phyloP scores from a whole-genome alignment of 108 stramenopile species.

The Conticribra weissflogii region DNA sequence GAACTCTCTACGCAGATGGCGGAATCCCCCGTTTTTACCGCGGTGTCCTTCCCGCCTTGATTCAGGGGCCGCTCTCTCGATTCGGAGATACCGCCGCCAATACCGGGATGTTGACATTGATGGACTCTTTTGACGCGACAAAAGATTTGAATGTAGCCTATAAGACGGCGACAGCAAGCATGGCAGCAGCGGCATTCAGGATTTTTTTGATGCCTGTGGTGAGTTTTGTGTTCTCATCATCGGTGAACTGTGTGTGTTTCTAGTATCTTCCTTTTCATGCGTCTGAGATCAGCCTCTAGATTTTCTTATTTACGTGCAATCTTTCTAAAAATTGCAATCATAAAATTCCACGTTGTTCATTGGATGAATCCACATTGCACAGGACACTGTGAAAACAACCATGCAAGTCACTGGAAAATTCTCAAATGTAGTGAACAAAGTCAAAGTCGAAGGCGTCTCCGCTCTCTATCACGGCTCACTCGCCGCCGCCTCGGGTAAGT shows the following conservation, averaged over 20 bases:
- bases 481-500: constrained; percentile 91
- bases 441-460: constrained; percentile 81
- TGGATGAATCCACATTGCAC: too few relatives aligned
- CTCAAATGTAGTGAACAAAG: constrained; percentile 82
- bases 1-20: constrained; percentile 95
- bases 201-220: constrained; percentile 97
- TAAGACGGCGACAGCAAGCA: constrained; percentile 87
- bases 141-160: constrained; percentile 84
- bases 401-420: constrained; percentile 98
- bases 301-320: not conserved
- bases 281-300: too few relatives aligned
- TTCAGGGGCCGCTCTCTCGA: constrained; percentile 92
- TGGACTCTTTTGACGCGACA: constrained; percentile 86
- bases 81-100: constrained; percentile 99
- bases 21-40: constrained; percentile 97
- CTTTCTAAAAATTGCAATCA: too few relatives aligned
- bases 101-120: constrained; percentile 87
- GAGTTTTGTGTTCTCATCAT: constrained; percentile 36
- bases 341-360: not conserved
- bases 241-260: not conserved
- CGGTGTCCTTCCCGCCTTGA: constrained; percentile 89
- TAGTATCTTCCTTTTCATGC: too few relatives aligned
- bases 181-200: constrained; percentile 90
- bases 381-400: constrained; percentile 87
- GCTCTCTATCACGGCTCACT: constrained; percentile 94